Base-by-base conservation (phyloP, 345 rosid genomes). In the Turnera subulata region DNA sequence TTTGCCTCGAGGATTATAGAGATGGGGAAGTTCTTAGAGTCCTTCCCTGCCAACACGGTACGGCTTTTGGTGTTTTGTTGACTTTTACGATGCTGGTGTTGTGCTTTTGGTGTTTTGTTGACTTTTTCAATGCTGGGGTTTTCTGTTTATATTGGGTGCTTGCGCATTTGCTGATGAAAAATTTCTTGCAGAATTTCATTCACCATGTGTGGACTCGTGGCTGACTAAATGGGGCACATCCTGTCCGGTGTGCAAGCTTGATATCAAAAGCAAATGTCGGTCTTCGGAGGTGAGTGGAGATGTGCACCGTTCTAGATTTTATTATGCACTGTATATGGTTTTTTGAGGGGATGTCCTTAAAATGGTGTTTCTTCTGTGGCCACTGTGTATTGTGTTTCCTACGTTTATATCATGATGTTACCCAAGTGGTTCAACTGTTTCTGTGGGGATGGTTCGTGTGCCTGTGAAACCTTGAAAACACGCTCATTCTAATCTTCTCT, bases 231-330 rank as follows among this genome's bases (percentile, higher is more conserved):
- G 88, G 84, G 87, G 85, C 33, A 78, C 83, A 66, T 77, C 75
- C 58, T 84, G 96, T 77, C 94, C 93, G 0, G 80, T 85, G n/a
- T 89, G 91, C 81, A 89, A 84, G 75, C 80, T 78, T 55, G 91
- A 89, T 54, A 67, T 85, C 64, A 78, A 76, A 66, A 62, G 67
- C 24, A 53, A 70, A 43, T 45, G 29, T 58, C 17, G 70, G 29
- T 56, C 70, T 65, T 65, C 75, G 46, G 77, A 74, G 88, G 93
- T 78, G 58, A 72, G 68, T 57, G 33, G 46, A 8, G 46, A 45
- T 24, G 19, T 4, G 8, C 35, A 29, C 50, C 20, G 46, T 19
- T 10, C 32, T 42, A 35, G 52, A 60, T 75, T 42, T n/a, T n/a
- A n/a, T n/a, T n/a, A n/a, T n/a, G n/a, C n/a, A n/a, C n/a, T n/a